Conservation (phyloP, 177 flowering plant genomes). For the Telopea speciosissima region DNA sequence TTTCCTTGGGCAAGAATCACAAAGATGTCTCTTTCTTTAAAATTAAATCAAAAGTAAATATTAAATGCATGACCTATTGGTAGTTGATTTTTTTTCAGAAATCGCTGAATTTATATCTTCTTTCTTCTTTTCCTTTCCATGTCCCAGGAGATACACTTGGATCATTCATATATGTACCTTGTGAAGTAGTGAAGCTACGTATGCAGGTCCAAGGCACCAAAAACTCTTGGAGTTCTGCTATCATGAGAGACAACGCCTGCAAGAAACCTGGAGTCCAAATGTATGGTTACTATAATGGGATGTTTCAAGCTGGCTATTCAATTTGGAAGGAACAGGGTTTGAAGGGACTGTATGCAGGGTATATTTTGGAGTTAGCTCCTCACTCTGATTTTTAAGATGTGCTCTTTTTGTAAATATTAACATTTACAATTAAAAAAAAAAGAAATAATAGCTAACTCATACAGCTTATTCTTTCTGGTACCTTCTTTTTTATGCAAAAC, state of each 20-base stretch:
- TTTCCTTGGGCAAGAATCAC: too few species aligned
- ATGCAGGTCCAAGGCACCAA: constrained; percentile 94
- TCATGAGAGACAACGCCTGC: constrained; percentile 26
- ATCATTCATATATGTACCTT: constrained; percentile 87
- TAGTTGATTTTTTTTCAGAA: not conserved
- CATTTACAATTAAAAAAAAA: not conserved
- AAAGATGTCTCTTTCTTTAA: too few species aligned
- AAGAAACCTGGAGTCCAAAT: constrained; percentile 40
- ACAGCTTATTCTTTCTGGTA: not conserved
- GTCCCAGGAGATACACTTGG: constrained; percentile 91
- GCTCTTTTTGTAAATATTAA: not conserved
- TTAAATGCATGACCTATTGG: not conserved
- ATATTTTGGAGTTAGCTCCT: constrained; percentile 13
- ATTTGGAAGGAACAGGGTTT: constrained; percentile 80
- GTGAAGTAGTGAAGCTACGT: constrained; percentile 94
- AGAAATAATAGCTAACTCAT: not conserved
- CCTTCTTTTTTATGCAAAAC: too few species aligned
- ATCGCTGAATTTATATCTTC: not conserved
- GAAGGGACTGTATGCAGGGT: constrained; percentile 90
- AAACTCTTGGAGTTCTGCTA: constrained; percentile 52
- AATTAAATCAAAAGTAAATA: too few species aligned
- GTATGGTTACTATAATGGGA: constrained; percentile 75
- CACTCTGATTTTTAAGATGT: not conserved
- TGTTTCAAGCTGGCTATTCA: constrained; percentile 82
- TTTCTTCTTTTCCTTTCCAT: constrained; percentile 11